Evolutionary conservation across 352 stramenopile species (phyloP).

Genomic region (Pythium pyrilobum): DNA sequence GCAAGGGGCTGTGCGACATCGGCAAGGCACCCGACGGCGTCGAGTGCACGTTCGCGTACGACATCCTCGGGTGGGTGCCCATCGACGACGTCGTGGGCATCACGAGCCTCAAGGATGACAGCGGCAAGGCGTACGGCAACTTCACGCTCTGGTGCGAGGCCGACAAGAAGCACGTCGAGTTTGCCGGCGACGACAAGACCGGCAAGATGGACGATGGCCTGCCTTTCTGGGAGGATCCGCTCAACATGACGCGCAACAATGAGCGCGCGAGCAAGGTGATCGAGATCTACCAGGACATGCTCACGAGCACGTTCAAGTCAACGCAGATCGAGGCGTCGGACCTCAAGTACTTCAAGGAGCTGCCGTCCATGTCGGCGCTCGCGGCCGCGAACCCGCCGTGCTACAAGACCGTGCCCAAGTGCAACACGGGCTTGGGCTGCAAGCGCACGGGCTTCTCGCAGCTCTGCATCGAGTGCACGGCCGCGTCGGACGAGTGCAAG

Average conservation of each 20-base stretch:
- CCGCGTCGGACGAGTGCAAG: conserved; percentile 29
- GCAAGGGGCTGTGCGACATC: conserved; percentile 58
- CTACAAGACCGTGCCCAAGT: conserved; percentile 54
- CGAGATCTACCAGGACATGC: conserved; percentile 39
- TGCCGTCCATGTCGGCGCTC: conserved; percentile 46
- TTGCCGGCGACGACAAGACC: conserved; percentile 26
- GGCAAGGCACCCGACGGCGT: conserved; percentile 58
- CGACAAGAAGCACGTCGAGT: conserved; percentile 54
- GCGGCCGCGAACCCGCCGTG: conserved; percentile 54
- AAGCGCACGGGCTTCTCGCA: conserved; percentile 68
- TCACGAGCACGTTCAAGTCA: conserved; percentile 27
- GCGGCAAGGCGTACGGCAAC: conserved; percentile 41
- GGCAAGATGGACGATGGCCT: conserved; percentile 39
- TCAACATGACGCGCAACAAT: conserved; percentile 46
- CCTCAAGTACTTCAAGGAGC: conserved; percentile 32
- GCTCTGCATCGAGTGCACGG: conserved; percentile 53
- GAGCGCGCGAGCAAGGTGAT: conserved; percentile 44
- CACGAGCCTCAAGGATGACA: conserved; percentile 51
- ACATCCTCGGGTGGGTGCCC: conserved; percentile 67
- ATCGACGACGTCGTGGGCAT: conserved; percentile 81
- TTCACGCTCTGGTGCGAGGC: conserved; percentile 66
- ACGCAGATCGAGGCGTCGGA: conserved; percentile 33
- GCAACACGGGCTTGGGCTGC: conserved; percentile 48
- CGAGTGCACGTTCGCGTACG: conserved; percentile 74
- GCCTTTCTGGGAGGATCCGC: conserved; percentile 61